Base-by-base conservation (phyloP, 345 rosid genomes). In the Lepidium didymum region DNA sequence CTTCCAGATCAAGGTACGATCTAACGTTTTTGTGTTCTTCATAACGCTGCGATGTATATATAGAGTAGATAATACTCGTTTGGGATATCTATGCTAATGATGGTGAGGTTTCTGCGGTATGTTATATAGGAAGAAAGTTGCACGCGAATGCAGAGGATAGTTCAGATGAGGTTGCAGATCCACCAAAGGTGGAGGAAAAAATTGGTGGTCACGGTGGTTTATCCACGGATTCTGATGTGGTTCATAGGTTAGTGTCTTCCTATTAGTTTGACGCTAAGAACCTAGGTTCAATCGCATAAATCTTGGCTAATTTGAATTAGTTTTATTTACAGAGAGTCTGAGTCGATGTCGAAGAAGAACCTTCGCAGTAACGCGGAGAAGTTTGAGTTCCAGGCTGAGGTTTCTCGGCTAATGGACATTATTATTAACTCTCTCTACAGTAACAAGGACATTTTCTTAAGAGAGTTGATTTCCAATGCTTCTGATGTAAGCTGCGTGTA, bases 381-480 rank as follows among this genome's bases (percentile, higher is more conserved):
- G 79, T 94, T 88, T 77, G 87, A 91, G 83, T 94, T 94, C 84
- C 99, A 94, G 67, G 99, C 99, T 45, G 99, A 94, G 87, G 99
- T 91, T 44, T 94, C 99, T 63, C 83, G 99, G 85, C 97, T 89
- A 41, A 91, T 94, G 99, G 99, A 94, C 55, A 94, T 94, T 69
- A 75, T 94, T 47, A 85, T 94, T 79, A 94, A 94, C 86, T 94
- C 99, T 72, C 96, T 94, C 10, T 91, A 94, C 77, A 94, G 99
- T 66, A 94, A 94, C 79, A 94, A 91, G 79, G 99, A 94, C 35
- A 94, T 94, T 73, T 94, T 91, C 96, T 79, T 94, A 3, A 87
- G 97, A 81, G 97, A 94, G 79, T 78, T 91, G 86, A 94, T 94
- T 67, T 94, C 99, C 46, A 94, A 94, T 70, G 99, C 99, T 45